Evolutionary conservation across 768 basidiomycete species (phyloP), one percentile per base, ranked within the genome.

Genomic region (Pisolithus tinctorius): DNA sequence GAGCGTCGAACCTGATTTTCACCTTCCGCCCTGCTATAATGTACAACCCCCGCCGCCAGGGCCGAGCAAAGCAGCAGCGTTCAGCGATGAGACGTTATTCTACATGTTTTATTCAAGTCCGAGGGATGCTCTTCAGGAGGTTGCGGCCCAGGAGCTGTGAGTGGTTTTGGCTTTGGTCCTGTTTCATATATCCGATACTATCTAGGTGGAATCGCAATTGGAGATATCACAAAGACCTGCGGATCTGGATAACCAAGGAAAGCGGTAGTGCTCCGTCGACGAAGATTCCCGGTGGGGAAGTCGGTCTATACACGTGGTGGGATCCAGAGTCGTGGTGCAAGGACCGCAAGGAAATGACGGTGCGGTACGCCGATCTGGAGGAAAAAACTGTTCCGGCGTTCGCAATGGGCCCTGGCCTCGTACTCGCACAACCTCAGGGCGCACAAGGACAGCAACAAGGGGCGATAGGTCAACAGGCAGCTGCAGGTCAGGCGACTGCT

Each of bases 51-150:
- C 86, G 36, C 83, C 92, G 43, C 87, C 89, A 36, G 88, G 88
- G 4, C 85, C 88, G 48, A 75, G 64, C 56, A 93, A 93, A 71
- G 87, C 84, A 16, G 77, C 79, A 1, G 81, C 84, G 46, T 95
- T 98, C 71, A 88, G 86, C 68, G 94, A 97, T 67, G 94, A 98
- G 70, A 96, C 94, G 14, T 73, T 98, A 26, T 96, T 98, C 71
- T 95, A 91, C 78, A 93, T 95, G 82, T 98, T 98, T 77, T 98
- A 97, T 72, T 84, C 91, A 51, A 85, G 83, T 69, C 92, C 94
- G 51, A 75, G 89, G 62, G 94, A 98, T 71, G 84, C 86, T 38
- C 73, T 95, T 49, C 94, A 98, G 68, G 93, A 98, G 70, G 80
- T 93, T 47, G 94, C 94, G 14, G 93, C 92, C 44, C 88, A 92